Evolutionary conservation across 805 yeast genomes (phyloP), one percentile per base, ranked within the genome.

Genomic region (Wickerhamiella siamensis): DNA sequence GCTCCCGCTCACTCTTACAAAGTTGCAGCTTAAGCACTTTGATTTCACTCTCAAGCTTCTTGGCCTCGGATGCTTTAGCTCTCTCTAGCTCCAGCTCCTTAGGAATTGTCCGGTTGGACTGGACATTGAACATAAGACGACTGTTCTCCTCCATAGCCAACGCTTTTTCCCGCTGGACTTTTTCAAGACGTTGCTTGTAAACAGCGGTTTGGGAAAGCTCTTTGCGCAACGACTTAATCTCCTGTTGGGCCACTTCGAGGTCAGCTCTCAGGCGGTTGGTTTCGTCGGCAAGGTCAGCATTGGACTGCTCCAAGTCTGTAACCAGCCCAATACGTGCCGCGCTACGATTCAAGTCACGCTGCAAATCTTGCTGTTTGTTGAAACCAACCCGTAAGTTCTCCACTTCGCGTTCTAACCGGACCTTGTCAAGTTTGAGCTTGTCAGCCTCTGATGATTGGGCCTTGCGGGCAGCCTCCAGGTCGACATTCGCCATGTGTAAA

Each of bases 21-120:
- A 60, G 51, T 35, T 50, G 46, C 17, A 51, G 55, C 40, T 54
- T 48, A 31, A 61, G 45, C 20, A 58, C 57, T 21, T 59, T 59
- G 27, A 59, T 40, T 38, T 61, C 62, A 21, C 54, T 45, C 31
- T 44, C 44, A 16, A 54, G 42, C 17, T 46, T 47, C 40, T 48
- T 51, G 19, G 43, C 43, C 20, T 41, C 46, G 10, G 45, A 33
- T 8, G 43, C 46, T 36, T 43, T 39, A 9, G 52, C 54, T 29
- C 39, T 26, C 17, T 46, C 46, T 3, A 50, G 17, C 16, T 45
- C 51, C 5, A 47, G 44, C 43, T 50, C 51, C 4, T 43, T 43
- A 2, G 47, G 16, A 16, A 43, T 43, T 6, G 33, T 36, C 3
- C 43, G 42, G 20, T 39, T 41, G 33, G 34, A 16, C 35, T 40